phyloP scores from a whole-genome alignment of 352 stramenopile genomes.

The Phytophthora ramorum region DNA sequence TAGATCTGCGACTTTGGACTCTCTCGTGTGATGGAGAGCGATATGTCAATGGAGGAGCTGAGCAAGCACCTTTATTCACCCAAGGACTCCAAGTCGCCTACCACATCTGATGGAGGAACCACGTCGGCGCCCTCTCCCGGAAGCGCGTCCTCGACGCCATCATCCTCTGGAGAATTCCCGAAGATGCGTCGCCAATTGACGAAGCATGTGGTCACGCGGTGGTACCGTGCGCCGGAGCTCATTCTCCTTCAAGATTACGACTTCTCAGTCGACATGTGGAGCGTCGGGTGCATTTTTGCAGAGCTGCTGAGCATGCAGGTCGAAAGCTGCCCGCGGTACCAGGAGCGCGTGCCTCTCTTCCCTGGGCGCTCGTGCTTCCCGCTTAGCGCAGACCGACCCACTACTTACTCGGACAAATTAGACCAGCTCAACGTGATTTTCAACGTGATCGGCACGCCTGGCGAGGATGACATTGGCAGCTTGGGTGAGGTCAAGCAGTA shows the following conservation, averaged over 20 bases:
- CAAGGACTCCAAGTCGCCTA: constrained; percentile 82
- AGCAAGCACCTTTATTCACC: constrained; percentile 82
- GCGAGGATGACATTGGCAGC: constrained; percentile 88
- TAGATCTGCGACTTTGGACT: constrained; percentile 89
- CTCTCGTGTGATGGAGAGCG: constrained; percentile 81
- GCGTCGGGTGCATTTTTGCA: constrained; percentile 95
- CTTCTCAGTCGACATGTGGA: constrained; percentile 99
- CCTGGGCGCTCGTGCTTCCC: constrained; percentile 88
- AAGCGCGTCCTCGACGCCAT: constrained; percentile 74
- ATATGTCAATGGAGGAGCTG: constrained; percentile 80
- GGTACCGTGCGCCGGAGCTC: constrained; percentile 97
- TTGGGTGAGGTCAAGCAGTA: constrained; percentile 89
- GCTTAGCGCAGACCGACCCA: constrained; percentile 81
- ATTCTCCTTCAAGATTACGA: constrained; percentile 96
- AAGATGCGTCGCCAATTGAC: constrained; percentile 94
- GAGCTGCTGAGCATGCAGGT: constrained; percentile 91
- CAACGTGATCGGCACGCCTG: constrained; percentile 95
- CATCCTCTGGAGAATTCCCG: constrained; percentile 59
- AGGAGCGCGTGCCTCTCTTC: constrained; percentile 87
- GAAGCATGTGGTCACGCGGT: constrained; percentile 98
- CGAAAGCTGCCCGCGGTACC: constrained; percentile 85
- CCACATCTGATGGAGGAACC: constrained; percentile 65
- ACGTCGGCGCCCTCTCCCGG: constrained; percentile 69
- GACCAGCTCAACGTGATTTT: constrained; percentile 97
- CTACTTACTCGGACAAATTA: constrained; percentile 88